Conservation (phyloP, 257 asterid genomes). For the Solanum virginianum region DNA sequence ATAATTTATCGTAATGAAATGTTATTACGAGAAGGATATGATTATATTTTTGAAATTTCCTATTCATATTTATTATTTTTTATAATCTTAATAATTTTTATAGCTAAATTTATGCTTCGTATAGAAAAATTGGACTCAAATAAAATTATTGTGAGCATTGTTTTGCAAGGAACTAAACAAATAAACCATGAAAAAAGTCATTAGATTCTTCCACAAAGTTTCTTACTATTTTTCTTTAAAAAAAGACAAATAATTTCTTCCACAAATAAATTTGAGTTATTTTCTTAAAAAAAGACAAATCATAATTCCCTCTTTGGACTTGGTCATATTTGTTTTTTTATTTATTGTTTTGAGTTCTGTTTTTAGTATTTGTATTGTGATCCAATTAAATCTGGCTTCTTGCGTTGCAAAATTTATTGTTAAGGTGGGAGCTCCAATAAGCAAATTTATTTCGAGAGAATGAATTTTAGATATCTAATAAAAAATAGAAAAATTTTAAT, state of each 20-base stretch:
- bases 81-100: not conserved
- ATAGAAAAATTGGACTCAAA: not conserved
- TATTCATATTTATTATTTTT: not conserved
- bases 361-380: too few relatives aligned
- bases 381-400: too few relatives aligned
- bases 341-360: too few relatives aligned
- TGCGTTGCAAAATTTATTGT: too few relatives aligned
- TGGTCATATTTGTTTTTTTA: not conserved
- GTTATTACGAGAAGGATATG: not conserved
- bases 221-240: not conserved
- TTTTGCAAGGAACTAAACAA: not conserved
- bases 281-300: not conserved
- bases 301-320: not conserved
- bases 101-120: not conserved
- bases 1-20: not conserved
- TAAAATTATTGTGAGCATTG: not conserved
- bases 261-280: not conserved
- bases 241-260: not conserved
- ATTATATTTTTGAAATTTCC: not conserved
- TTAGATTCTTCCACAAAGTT: not conserved
- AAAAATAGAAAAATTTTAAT: not conserved
- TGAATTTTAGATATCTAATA: accelerated
- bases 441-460: accelerated
- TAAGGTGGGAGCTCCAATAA: not conserved
- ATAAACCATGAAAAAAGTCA: not conserved